phyloP scores from a whole-genome alignment of 768 basidiomycete species.

The Serendipita sp. region DNA sequence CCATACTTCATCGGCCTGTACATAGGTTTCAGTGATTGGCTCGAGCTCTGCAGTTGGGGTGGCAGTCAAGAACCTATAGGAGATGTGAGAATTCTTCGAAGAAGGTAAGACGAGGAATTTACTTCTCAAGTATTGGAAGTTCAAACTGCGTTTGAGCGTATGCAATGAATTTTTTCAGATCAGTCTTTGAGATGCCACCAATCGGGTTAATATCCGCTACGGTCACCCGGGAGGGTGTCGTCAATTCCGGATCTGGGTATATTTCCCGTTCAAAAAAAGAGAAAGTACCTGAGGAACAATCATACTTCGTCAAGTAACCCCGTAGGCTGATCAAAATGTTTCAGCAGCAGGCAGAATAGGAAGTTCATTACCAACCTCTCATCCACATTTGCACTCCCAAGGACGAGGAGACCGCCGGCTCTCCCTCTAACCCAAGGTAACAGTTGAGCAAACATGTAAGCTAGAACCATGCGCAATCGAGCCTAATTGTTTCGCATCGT shows the following conservation, averaged over 20 bases:
- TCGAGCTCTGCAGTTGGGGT: constrained; percentile 93
- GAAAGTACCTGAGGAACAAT: constrained; percentile 67
- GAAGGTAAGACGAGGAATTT: constrained; percentile 9
- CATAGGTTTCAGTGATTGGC: constrained; percentile 84
- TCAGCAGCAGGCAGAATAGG: not conserved
- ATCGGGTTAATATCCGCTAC: constrained; percentile 96
- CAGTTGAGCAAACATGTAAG: constrained; percentile 90
- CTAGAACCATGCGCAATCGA: constrained; percentile 80
- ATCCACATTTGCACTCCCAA: constrained; percentile 98
- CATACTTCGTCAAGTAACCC: constrained; percentile 96
- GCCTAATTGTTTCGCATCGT: constrained; percentile 32
- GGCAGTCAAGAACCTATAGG: constrained; percentile 68
- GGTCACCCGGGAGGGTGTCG: not conserved
- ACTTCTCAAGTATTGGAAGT: constrained; percentile 71
- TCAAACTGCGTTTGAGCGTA: constrained; percentile 67
- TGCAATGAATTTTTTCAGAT: constrained; percentile 87
- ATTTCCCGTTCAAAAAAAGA: not conserved
- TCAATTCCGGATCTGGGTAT: not conserved
- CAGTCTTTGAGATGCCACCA: constrained; percentile 94
- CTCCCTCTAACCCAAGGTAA: constrained; percentile 81
- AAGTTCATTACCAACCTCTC: constrained; percentile 51
- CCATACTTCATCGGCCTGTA: constrained; percentile 84
- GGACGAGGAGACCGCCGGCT: constrained; percentile 71
- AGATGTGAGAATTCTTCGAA: not conserved
- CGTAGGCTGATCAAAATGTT: constrained; percentile 41